These are phyloP conservation scores for Hymenoscyphus fructigenus DNA, from an alignment of 2,329 filamentous ascomycete species.

Conservation along the genomic window DNA sequence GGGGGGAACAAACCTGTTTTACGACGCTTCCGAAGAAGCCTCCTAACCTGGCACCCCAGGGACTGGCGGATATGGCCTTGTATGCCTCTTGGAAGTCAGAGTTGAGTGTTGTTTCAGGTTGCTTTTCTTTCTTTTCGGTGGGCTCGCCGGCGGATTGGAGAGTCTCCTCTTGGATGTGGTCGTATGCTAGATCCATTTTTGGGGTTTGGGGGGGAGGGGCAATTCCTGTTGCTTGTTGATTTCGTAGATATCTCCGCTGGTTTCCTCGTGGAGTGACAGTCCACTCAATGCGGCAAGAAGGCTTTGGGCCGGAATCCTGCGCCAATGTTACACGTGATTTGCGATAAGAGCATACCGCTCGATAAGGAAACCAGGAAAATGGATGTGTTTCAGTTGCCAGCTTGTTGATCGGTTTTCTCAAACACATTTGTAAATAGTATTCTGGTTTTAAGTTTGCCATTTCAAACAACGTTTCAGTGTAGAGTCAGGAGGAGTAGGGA, in stretches of 20 bases:
- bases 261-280: too few relatives aligned
- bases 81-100: slow-evolving; percentile 93
- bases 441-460: too few relatives aligned
- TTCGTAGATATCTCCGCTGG: slow-evolving; percentile 2
- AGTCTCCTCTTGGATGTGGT: slow-evolving; percentile 87
- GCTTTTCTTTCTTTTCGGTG: slow-evolving; percentile 45
- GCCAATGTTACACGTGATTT: too few relatives aligned
- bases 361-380: too few relatives aligned
- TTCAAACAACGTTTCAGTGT: too few relatives aligned
- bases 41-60: slow-evolving; percentile 86
- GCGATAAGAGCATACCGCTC: too few relatives aligned
- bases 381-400: too few relatives aligned
- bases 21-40: slow-evolving; percentile 89
- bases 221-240: neutral
- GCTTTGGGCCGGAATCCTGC: too few relatives aligned
- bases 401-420: too few relatives aligned
- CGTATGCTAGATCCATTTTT: slow-evolving; percentile 89
- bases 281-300: too few relatives aligned
- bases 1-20: slow-evolving; percentile 66
- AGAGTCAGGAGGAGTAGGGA: too few relatives aligned
- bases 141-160: slow-evolving; percentile 53
- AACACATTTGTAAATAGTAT: too few relatives aligned
- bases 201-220: slow-evolving; percentile 9
- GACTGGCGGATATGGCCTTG: slow-evolving; percentile 85
- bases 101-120: slow-evolving; percentile 63